phyloP scores from a whole-genome alignment of 1,139 yeast genomes.

The Hanseniaspora gamundiae region DNA sequence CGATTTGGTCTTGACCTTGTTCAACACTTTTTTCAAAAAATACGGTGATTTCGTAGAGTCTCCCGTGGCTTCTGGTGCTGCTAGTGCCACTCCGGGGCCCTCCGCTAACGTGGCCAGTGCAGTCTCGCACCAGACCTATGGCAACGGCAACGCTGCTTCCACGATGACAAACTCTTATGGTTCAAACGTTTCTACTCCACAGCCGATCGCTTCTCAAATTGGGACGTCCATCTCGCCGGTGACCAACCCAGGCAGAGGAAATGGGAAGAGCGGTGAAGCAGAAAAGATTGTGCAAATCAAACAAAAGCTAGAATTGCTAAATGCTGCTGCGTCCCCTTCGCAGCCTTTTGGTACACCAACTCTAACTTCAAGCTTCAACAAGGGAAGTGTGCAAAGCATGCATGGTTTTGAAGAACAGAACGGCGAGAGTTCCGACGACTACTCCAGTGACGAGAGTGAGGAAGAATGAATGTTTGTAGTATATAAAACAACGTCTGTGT shows the following conservation, averaged over 20 bases:
- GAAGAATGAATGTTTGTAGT: constrained; percentile 23
- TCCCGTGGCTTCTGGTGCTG: not conserved
- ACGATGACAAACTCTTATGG: constrained; percentile 2
- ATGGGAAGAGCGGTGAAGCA: constrained; percentile 47
- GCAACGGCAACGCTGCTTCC: not conserved
- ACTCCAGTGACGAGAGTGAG: constrained; percentile 20
- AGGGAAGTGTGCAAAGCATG: constrained; percentile 1
- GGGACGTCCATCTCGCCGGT: constrained; percentile 10
- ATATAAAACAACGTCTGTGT: not conserved
- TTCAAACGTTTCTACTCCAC: constrained; percentile 6
- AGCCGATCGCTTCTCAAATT: constrained; percentile 8
- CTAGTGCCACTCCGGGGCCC: constrained; percentile 4
- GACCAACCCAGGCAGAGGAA: constrained; percentile 22
- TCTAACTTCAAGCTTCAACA: not conserved
- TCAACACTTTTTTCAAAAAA: constrained; percentile 37
- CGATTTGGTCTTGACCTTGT: constrained; percentile 67
- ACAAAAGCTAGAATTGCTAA: constrained; percentile 70
- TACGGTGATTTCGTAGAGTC: constrained; percentile 17
- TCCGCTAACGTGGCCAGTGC: too few relatives aligned
- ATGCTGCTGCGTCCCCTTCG: constrained; percentile 31
- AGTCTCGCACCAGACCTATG: too few relatives aligned
- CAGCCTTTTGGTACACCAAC: not conserved
- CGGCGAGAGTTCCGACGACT: constrained; percentile 11
- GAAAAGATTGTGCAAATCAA: constrained; percentile 75
- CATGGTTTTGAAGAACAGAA: not conserved